phyloP scores from a whole-genome alignment of 208 protist genomes.

The Phytomonas sp. region DNA sequence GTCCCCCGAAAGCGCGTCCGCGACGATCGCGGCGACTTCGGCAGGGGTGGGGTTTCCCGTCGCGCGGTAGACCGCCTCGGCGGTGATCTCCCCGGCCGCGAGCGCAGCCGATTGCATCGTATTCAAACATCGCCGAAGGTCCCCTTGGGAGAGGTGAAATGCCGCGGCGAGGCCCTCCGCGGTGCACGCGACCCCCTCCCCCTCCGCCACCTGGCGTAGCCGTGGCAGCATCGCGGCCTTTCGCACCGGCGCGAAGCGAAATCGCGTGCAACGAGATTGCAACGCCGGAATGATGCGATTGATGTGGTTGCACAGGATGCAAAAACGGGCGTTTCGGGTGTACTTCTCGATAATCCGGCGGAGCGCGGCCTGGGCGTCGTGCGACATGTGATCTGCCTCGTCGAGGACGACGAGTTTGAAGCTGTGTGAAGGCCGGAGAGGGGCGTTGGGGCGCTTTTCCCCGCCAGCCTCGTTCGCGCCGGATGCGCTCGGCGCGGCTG shows the following conservation, averaged over 20 bases:
- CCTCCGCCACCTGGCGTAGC: constrained; percentile 72
- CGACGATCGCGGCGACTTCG: constrained; percentile 63
- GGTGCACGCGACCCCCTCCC: constrained; percentile 77
- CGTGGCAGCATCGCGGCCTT: constrained; percentile 77
- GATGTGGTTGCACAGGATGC: constrained; percentile 99
- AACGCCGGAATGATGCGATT: constrained; percentile 93
- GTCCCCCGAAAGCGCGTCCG: constrained; percentile 62
- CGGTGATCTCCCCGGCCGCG: constrained; percentile 55
- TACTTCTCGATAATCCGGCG: constrained; percentile 98
- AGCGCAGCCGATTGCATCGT: constrained; percentile 92
- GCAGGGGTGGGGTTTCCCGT: constrained; percentile 80
- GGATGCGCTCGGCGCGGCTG: constrained; percentile 1
- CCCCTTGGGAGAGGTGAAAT: constrained; percentile 90
- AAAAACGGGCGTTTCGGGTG: constrained; percentile 96
- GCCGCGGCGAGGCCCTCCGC: constrained; percentile 88
- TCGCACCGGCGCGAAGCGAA: constrained; percentile 95
- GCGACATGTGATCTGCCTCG: constrained; percentile 99
- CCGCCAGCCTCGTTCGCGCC: constrained; percentile 4
- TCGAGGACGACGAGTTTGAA: constrained; percentile 99
- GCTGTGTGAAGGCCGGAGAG: neutral
- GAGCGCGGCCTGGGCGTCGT: constrained; percentile 96
- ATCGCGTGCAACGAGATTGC: constrained; percentile 97
- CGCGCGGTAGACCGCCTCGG: constrained; percentile 69
- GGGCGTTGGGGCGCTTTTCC: too few relatives aligned
- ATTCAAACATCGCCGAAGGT: constrained; percentile 97